Conservation (phyloP, 2,329 filamentous ascomycete genomes). For the Metarhizium anisopliae region DNA sequence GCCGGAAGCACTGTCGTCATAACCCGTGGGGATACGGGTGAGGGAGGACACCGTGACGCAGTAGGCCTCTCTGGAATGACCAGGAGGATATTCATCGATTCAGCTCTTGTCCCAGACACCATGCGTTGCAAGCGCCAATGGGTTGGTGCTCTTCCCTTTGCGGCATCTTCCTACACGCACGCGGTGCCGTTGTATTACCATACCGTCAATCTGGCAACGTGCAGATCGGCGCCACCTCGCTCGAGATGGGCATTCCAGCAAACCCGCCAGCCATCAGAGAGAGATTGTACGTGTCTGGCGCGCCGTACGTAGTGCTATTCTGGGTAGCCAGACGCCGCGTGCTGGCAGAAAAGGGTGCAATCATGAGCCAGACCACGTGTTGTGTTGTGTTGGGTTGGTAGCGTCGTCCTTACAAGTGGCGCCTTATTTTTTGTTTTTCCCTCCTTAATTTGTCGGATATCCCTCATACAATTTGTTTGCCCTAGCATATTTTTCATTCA, state of each 20-base stretch:
- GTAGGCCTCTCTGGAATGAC: too few species aligned
- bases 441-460: neutral
- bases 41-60: neutral
- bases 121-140: neutral
- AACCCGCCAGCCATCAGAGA: neutral
- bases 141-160: neutral
- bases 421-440: neutral
- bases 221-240: neutral
- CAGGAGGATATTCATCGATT: too few species aligned
- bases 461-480: neutral
- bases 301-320: too few species aligned
- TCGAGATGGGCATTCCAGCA: neutral
- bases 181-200: too few species aligned
- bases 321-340: too few species aligned
- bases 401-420: neutral
- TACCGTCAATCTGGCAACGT: neutral
- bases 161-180: too few species aligned
- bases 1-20: neutral
- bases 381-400: too few species aligned
- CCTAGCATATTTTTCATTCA: neutral
- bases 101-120: too few species aligned
- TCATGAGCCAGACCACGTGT: too few species aligned
- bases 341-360: too few species aligned
- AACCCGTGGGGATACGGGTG: neutral
- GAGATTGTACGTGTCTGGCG: too few species aligned